These are phyloP conservation scores for Penicillium hordei DNA, from an alignment of 2,329 filamentous ascomycete species.

Conservation along the genomic window DNA sequence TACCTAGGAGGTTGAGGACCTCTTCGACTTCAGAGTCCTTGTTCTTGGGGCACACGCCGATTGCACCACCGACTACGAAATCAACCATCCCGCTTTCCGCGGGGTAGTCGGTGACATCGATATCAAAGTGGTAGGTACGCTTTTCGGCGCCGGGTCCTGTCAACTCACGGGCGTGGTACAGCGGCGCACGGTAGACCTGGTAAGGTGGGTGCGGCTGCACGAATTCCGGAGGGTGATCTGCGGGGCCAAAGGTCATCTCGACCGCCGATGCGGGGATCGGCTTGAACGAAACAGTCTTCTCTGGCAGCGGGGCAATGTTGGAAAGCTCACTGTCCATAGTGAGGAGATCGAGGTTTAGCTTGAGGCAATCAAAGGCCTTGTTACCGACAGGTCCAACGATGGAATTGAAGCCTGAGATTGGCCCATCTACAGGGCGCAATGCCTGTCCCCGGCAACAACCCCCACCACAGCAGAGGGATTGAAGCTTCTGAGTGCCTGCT, in stretches of 20 bases:
- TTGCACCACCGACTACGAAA: constrained; percentile 94
- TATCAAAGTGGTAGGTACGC: constrained; percentile 94
- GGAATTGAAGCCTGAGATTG: constrained; percentile 46
- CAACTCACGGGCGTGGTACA: constrained; percentile 81
- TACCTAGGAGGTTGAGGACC: constrained; percentile 74
- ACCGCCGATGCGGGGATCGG: constrained; percentile 37
- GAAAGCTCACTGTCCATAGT: constrained; percentile 69
- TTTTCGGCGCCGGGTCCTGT: constrained; percentile 90
- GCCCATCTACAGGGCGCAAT: constrained; percentile 47
- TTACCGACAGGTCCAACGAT: constrained; percentile 68
- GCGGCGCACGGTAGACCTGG: constrained; percentile 83
- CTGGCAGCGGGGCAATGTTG: constrained; percentile 68
- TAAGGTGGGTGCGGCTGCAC: constrained; percentile 95
- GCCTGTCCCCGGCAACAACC: constrained; percentile 63
- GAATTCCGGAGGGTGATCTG: constrained; percentile 74
- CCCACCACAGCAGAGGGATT: constrained; percentile 64
- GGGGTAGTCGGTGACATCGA: constrained; percentile 94
- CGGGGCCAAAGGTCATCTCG: constrained; percentile 36
- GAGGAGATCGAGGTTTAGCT: constrained; percentile 73
- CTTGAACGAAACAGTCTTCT: constrained; percentile 69
- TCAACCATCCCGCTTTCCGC: constrained; percentile 75
- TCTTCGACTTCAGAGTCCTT: constrained; percentile 74
- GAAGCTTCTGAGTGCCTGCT: constrained; percentile 59
- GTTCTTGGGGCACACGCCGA: constrained; percentile 90
- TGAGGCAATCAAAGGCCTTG: constrained; percentile 75